Conservation (phyloP, 2,329 filamentous ascomycete genomes). For the Rachicladosporium sp. region DNA sequence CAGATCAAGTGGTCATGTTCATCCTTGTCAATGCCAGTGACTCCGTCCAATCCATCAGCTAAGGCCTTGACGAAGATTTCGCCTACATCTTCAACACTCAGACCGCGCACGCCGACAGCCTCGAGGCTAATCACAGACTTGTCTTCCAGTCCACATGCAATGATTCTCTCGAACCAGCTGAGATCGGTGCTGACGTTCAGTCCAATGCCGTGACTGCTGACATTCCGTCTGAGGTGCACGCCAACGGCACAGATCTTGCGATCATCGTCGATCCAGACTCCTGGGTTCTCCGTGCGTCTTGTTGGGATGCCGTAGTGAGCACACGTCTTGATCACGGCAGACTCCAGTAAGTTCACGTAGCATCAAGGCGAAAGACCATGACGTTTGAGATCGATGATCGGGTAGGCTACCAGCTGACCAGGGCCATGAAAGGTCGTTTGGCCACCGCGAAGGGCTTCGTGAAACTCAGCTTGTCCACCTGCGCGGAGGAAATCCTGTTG, state of each 20-base stretch:
- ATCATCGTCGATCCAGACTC: constrained; percentile 54
- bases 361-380: constrained; percentile 57
- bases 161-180: constrained; percentile 59
- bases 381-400: constrained; percentile 67
- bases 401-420: constrained; percentile 86
- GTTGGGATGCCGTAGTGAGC: constrained; percentile 47
- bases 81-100: constrained; percentile 27
- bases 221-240: constrained; percentile 75
- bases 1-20: constrained; percentile 10
- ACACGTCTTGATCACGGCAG: constrained; percentile 58
- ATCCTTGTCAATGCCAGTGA: constrained; percentile 13
- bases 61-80: constrained; percentile 30
- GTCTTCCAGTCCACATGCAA: constrained; percentile 78
- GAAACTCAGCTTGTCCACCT: constrained; percentile 44
- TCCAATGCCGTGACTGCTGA: constrained; percentile 75
- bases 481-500: constrained; percentile 33
- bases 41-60: constrained; percentile 17
- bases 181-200: constrained; percentile 60
- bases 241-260: constrained; percentile 83
- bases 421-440: constrained; percentile 93
- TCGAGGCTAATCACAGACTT: constrained; percentile 66
- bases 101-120: constrained; percentile 32
- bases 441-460: constrained; percentile 68
- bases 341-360: constrained; percentile 70
- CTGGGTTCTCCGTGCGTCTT: constrained; percentile 61